Conservation (phyloP, 1,139 yeast genomes). For the Blastobotrys persicus region DNA sequence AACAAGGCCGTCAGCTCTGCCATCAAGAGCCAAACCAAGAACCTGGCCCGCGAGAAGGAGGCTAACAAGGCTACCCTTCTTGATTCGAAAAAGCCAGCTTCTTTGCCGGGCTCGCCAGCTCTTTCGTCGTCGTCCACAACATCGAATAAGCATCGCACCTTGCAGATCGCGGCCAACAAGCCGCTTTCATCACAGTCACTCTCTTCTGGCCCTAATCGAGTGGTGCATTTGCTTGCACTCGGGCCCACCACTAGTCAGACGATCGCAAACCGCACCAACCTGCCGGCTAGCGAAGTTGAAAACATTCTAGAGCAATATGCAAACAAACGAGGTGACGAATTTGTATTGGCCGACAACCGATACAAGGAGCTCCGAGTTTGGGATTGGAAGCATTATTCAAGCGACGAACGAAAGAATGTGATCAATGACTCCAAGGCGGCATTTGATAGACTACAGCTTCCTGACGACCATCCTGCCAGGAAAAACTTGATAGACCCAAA, state of each 20-base stretch:
- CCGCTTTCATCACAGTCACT: constrained; percentile 31
- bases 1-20: constrained; percentile 19
- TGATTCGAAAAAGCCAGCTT: constrained; percentile 9
- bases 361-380: constrained; percentile 38
- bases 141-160: constrained; percentile 12
- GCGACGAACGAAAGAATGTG: constrained; percentile 34
- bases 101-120: constrained; percentile 22
- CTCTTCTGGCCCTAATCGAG: constrained; percentile 32
- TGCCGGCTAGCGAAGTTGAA: constrained; percentile 31
- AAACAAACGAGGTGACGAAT: constrained; percentile 16
- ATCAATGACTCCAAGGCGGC: constrained; percentile 33
- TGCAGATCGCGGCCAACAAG: constrained; percentile 18
- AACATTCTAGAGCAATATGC: constrained; percentile 34
- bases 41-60: constrained; percentile 24
- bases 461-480: constrained; percentile 35
- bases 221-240: constrained; percentile 39
- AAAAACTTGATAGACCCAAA: constrained; percentile 34
- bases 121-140: constrained; percentile 13
- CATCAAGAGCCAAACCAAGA: constrained; percentile 26
- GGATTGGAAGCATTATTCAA: constrained; percentile 40
- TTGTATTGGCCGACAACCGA: constrained; percentile 31
- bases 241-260: constrained; percentile 27
- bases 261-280: constrained; percentile 33
- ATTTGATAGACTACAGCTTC: constrained; percentile 33
- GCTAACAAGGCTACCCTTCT: constrained; percentile 26